phyloP scores from a whole-genome alignment of 1,284 basidiomycete genomes.

The Pisolithus thermaeus region DNA sequence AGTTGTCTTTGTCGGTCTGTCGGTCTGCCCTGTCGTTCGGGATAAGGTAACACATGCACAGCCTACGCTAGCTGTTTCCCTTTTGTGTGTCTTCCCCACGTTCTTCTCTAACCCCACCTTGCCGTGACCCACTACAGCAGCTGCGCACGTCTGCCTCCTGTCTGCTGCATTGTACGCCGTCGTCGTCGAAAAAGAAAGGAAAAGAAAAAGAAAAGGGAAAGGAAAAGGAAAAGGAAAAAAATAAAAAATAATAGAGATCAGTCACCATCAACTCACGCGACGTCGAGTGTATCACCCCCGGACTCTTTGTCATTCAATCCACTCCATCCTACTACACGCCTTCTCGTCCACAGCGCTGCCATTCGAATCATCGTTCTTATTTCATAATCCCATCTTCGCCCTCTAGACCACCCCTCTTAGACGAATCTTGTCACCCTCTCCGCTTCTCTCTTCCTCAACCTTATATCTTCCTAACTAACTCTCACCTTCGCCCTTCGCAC shows the following conservation, averaged over 20 bases:
- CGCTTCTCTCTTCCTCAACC: not conserved
- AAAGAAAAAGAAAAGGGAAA: not conserved
- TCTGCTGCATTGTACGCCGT: not conserved
- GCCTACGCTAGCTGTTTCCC: slow-evolving; percentile 3
- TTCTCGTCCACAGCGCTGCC: not conserved
- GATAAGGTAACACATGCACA: too few species aligned
- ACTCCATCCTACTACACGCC: slow-evolving; percentile 7
- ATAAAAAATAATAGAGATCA: too few species aligned
- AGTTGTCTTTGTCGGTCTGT: too few species aligned
- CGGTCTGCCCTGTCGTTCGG: too few species aligned
- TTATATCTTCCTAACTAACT: not conserved
- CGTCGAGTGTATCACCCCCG: slow-evolving; percentile 23
- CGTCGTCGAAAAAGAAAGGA: not conserved
- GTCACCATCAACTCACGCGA: slow-evolving; percentile 2
- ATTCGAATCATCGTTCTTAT: slow-evolving; percentile 3
- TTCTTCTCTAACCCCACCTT: slow-evolving; percentile 19
- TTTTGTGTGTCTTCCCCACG: slow-evolving; percentile 22
- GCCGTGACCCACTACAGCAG: slow-evolving; percentile 16
- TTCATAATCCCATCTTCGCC: too few species aligned
- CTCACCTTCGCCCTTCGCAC: slow-evolving; percentile 21
- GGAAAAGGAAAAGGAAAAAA: not conserved
- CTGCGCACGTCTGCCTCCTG: slow-evolving; percentile 11
- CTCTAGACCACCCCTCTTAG: too few species aligned
- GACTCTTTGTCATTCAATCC: slow-evolving; percentile 16
- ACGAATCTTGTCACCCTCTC: too few species aligned